Conservation (phyloP, 257 asterid genomes). For the Salvia miltiorrhiza region DNA sequence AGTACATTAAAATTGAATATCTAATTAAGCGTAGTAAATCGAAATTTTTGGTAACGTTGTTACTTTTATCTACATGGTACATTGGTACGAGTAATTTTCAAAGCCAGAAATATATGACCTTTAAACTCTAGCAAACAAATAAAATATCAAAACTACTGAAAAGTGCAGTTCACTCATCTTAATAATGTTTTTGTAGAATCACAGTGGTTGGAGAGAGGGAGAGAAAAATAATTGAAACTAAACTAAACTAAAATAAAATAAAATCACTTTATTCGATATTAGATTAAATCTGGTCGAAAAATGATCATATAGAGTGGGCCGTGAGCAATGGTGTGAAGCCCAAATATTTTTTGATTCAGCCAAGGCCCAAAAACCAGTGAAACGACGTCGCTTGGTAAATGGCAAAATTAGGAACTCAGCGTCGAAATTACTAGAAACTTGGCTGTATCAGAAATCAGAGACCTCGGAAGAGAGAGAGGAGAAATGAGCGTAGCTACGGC, state of each 20-base stretch:
- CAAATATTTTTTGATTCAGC: too few relatives aligned
- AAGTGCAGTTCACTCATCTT: too few relatives aligned
- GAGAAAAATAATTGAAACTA: not conserved
- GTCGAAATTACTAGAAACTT: not conserved
- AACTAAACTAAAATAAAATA: not conserved
- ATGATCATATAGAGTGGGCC: not conserved
- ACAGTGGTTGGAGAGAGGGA: too few relatives aligned
- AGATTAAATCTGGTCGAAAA: not conserved
- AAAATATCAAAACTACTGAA: too few relatives aligned
- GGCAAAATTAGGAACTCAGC: not conserved
- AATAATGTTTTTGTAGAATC: too few relatives aligned
- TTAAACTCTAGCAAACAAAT: too few relatives aligned
- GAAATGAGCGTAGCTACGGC: constrained; percentile 65
- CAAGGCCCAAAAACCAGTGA: constrained; percentile 11
- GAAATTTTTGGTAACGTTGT: too few relatives aligned
- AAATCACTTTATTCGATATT: not conserved
- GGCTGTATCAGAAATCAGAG: constrained; percentile 1
- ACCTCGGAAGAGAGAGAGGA: not conserved
- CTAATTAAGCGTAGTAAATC: too few relatives aligned
- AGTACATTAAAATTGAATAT: too few relatives aligned
- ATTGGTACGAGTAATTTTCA: too few relatives aligned
- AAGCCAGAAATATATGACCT: too few relatives aligned
- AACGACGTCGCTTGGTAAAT: constrained; percentile 10
- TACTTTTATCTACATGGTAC: too few relatives aligned
- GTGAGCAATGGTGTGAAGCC: not conserved